phyloP scores from a whole-genome alignment of 371 early-diverging fungal genomes.

The Mortierella sp. region DNA sequence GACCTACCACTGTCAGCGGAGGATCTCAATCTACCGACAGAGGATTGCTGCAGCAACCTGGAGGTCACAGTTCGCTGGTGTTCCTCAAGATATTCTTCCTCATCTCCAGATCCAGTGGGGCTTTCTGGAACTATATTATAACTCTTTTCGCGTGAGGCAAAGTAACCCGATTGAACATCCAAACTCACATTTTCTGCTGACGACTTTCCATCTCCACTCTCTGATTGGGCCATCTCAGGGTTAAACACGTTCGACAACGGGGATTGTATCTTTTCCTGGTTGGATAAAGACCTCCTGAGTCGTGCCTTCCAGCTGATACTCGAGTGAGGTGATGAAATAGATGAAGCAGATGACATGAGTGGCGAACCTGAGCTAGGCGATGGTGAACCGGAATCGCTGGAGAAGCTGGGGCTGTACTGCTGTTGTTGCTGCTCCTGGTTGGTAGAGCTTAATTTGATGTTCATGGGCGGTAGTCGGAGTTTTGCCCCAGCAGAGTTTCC shows the following conservation, averaged over 20 bases:
- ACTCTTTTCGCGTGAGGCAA: slow-evolving; percentile 22
- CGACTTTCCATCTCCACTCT: slow-evolving; percentile 35
- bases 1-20: slow-evolving; percentile 25
- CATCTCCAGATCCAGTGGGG: slow-evolving; percentile 36
- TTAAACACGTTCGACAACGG: slow-evolving; percentile 56
- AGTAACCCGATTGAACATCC: slow-evolving; percentile 9
- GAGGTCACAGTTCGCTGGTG: slow-evolving; percentile 38
- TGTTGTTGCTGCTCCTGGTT: slow-evolving; percentile 31
- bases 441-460: slow-evolving; percentile 33
- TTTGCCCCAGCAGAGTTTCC: slow-evolving; percentile 28
- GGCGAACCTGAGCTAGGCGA: slow-evolving; percentile 52
- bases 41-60: slow-evolving; percentile 12
- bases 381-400: slow-evolving; percentile 51
- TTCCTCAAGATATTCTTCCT: slow-evolving; percentile 35
- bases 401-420: slow-evolving; percentile 46
- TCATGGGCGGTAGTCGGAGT: slow-evolving; percentile 44
- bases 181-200: slow-evolving; percentile 19
- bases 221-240: slow-evolving; percentile 38
- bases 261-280: slow-evolving; percentile 55
- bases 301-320: slow-evolving; percentile 47
- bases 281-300: slow-evolving; percentile 45
- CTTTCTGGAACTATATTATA: slow-evolving; percentile 30
- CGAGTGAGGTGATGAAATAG: slow-evolving; percentile 46
- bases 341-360: slow-evolving; percentile 51
- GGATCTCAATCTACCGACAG: slow-evolving; percentile 11